phyloP scores from a whole-genome alignment of 108 stramenopile genomes.

The Fragilaria crotonensis region DNA sequence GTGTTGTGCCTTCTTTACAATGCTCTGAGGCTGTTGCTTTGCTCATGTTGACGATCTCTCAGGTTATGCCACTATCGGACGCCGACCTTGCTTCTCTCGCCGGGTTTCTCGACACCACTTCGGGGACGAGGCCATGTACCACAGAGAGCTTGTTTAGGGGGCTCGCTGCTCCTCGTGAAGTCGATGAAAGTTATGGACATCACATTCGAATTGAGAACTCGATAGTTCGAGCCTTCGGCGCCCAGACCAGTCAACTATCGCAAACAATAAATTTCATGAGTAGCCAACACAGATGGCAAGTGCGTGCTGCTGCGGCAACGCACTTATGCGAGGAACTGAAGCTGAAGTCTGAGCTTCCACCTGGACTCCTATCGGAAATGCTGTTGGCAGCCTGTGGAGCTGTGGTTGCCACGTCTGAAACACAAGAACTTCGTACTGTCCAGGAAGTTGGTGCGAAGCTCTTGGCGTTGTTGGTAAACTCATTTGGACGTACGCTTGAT shows the following conservation, averaged over 20 bases:
- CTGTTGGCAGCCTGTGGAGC: slow-evolving; percentile 49
- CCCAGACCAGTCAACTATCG: background rate
- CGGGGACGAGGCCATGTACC: background rate
- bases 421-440: slow-evolving; percentile 55
- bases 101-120: background rate
- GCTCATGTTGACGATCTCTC: background rate
- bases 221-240: background rate
- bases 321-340: background rate
- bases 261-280: background rate
- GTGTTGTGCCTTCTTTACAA: background rate
- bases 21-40: background rate
- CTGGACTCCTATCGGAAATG: slow-evolving; percentile 27
- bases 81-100: background rate
- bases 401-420: slow-evolving; percentile 63
- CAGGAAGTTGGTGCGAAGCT: slow-evolving; percentile 55
- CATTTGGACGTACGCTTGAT: slow-evolving; percentile 59
- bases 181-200: background rate
- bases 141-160: background rate
- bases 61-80: background rate
- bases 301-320: background rate
- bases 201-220: background rate
- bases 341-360: background rate
- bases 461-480: slow-evolving; percentile 34
- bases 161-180: background rate
- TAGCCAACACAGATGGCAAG: background rate